These are phyloP conservation scores for Candida taoyuanica DNA, from an alignment of 805 yeast species.

Conservation along the genomic window DNA sequence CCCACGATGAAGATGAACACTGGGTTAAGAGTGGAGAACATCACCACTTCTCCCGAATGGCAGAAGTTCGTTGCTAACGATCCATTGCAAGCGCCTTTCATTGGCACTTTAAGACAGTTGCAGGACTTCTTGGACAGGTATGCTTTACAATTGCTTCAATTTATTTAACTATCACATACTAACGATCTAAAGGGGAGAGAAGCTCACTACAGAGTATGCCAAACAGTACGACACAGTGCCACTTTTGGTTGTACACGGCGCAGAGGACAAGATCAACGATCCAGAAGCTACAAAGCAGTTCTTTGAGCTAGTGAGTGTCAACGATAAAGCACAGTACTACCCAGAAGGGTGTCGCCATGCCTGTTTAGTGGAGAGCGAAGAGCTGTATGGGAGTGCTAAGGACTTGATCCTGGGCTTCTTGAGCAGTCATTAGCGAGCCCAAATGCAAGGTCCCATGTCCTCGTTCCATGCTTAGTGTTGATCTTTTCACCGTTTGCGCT, in stretches of 20 bases:
- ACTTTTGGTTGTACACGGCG: constrained; percentile 57
- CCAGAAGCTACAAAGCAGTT: constrained; percentile 19
- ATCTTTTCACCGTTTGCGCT: too few relatives aligned
- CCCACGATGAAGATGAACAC: constrained; percentile 55
- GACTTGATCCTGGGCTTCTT: constrained; percentile 39
- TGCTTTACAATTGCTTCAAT: constrained; percentile 8
- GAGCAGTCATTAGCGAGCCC: constrained; percentile 8
- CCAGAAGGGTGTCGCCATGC: constrained; percentile 38
- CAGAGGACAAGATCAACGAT: constrained; percentile 61
- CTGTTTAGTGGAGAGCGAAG: constrained; percentile 43
- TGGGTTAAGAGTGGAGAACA: constrained; percentile 46
- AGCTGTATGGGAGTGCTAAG: constrained; percentile 33
- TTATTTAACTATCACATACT: constrained; percentile 3
- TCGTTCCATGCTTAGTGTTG: neutral
- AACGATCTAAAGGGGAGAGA: constrained; percentile 46
- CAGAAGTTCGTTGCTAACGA: constrained; percentile 39
- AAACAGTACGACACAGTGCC: constrained; percentile 34
- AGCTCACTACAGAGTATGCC: constrained; percentile 36
- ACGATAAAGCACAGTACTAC: constrained; percentile 19
- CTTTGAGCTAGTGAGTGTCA: constrained; percentile 10
- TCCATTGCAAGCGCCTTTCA: constrained; percentile 39
- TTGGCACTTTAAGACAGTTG: constrained; percentile 52
- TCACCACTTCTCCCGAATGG: constrained; percentile 48
- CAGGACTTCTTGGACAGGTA: constrained; percentile 47
- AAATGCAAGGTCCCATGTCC: neutral